phyloP scores from a whole-genome alignment of 805 yeast species.

The Teunomyces cretensis region DNA sequence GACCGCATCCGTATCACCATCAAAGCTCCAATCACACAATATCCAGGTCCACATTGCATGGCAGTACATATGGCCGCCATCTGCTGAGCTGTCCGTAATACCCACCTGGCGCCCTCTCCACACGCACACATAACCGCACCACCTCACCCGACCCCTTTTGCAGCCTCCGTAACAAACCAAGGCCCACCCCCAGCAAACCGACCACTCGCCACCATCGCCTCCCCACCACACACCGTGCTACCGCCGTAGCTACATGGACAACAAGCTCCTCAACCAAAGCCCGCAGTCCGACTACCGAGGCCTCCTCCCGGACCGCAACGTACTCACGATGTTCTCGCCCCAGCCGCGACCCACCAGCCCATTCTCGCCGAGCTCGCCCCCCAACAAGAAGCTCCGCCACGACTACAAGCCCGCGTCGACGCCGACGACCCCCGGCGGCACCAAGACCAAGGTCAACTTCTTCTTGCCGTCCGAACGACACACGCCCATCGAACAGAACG shows the following conservation, averaged over 20 bases:
- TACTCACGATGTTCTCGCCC: conserved; percentile 12
- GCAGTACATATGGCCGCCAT: neutral
- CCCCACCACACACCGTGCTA: no score
- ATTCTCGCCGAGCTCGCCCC: conserved; percentile 5
- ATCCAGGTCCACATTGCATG: neutral
- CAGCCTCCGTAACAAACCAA: no score
- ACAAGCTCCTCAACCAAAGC: neutral
- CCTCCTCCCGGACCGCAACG: conserved; percentile 4
- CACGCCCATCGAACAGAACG: conserved; percentile 19
- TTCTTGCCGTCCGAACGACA: conserved; percentile 16
- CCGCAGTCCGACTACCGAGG: neutral
- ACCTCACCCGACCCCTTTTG: neutral
- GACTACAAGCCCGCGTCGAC: conserved; percentile 9
- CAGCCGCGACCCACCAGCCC: conserved; percentile 13
- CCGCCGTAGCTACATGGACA: neutral
- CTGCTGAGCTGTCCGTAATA: neutral
- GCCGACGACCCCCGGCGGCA: conserved; percentile 7
- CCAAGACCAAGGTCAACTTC: conserved; percentile 8
- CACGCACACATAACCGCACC: neutral
- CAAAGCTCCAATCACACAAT: conserved; percentile 1
- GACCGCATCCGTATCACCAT: conserved; percentile 1
- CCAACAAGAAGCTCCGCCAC: conserved; percentile 9
- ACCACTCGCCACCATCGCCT: no score
- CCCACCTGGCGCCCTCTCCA: neutral
- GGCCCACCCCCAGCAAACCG: no score